Evolutionary conservation across 1,139 yeast genomes (phyloP), one percentile per base, ranked within the genome.

Genomic region (Kurtzmaniella quercitrusa): DNA sequence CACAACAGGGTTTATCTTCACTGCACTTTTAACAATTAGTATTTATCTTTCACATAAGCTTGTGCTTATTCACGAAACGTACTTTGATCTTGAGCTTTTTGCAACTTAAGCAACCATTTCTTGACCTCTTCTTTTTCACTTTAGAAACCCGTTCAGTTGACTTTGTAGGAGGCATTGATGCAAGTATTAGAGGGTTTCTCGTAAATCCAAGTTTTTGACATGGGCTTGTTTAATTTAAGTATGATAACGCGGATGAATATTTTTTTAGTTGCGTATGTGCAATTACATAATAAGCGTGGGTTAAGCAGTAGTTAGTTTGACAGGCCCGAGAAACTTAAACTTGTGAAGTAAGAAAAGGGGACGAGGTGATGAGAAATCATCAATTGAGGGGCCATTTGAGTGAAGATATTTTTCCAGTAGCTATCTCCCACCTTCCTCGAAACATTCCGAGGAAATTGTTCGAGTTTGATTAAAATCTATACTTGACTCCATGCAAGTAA

Each of bases 1-100:
- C 74, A 54, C 74, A 68, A 7, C 38, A 28, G 2, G 75, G 75
- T 42, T 54, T 56, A 2, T 45, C 59, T 43, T 67, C 73, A 45
- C 63, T 54, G 44, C 74, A 69, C 66, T 63, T 36, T n/a, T 30
- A 19, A 14, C 18, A 28, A 37, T 42, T 42, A 42, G 45, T 42
- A 33, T 15, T 22, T 14, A 4, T 16, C 20, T 19, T 9, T 20
- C 6, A 21, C 8, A 9, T 7, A 21, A 21, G 6, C 23, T 21
- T 21, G 23, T 6, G 23, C 6, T 23, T 38, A 53, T 57, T 8
- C 48, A 55, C 60, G 54, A 5, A 21, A 42, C 44, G 19, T 38
- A 42, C 44, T 18, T 65, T 65, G 18, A 65, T 65, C 38, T 56
- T 51, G 28, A 65, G 51, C 42, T 50, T 53, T 46, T 61, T 63